These are phyloP conservation scores for Trifolium subterraneum DNA, from an alignment of 306 rosid species.

Conservation along the genomic window DNA sequence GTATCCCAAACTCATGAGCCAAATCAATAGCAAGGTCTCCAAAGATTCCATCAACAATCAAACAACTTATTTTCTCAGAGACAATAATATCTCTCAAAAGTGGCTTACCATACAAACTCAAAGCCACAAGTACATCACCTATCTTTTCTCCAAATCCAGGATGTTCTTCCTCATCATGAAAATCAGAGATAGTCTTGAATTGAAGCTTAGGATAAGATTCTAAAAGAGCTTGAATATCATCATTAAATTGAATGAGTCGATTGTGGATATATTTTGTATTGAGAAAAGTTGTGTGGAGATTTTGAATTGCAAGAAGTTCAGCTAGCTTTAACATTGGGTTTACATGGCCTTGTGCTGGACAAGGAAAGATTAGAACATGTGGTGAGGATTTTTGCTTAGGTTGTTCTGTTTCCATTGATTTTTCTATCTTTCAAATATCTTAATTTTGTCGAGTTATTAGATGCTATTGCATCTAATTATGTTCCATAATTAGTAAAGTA, in stretches of 20 bases:
- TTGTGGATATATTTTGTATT: constrained; percentile 47
- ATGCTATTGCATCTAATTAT: background rate
- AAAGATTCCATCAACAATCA: constrained; percentile 53
- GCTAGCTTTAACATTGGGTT: constrained; percentile 59
- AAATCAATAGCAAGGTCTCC: constrained; percentile 42
- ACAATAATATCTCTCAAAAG: constrained; percentile 38
- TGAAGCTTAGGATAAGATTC: constrained; percentile 42
- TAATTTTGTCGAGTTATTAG: background rate
- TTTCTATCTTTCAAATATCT: background rate
- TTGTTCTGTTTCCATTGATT: background rate
- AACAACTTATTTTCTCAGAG: constrained; percentile 37
- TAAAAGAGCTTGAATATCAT: constrained; percentile 38
- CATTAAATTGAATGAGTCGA: constrained; percentile 35
- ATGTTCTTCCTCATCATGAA: constrained; percentile 30
- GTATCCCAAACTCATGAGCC: constrained; percentile 44
- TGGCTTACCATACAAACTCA: constrained; percentile 36
- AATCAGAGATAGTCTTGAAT: constrained; percentile 51
- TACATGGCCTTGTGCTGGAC: constrained; percentile 54
- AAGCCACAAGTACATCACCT: background rate
- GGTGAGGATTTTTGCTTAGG: background rate
- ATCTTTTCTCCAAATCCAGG: constrained; percentile 32
- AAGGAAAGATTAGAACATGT: constrained; percentile 47
- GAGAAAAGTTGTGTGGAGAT: constrained; percentile 53
- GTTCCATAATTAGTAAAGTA: background rate
- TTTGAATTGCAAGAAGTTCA: constrained; percentile 47